phyloP scores from a whole-genome alignment of 164 flowering plant species.

The Brasenia schreberi region DNA sequence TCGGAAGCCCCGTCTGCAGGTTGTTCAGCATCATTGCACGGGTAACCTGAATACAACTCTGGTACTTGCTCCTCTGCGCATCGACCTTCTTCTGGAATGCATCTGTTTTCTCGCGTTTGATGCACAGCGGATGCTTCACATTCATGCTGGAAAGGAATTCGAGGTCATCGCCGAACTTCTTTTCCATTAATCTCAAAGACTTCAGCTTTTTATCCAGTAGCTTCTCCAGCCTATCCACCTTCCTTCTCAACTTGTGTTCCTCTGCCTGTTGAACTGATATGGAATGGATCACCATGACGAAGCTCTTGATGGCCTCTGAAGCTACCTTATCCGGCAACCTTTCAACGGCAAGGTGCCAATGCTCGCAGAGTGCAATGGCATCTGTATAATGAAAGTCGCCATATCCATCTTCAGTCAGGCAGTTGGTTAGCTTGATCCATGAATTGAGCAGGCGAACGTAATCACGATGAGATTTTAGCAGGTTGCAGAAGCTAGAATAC shows the following conservation, averaged over 20 bases:
- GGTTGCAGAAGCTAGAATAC: constrained; percentile 53
- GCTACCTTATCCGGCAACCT: constrained; percentile 58
- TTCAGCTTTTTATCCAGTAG: constrained; percentile 42
- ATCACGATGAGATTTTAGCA: constrained; percentile 43
- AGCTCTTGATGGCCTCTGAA: constrained; percentile 60
- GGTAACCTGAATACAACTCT: constrained; percentile 29
- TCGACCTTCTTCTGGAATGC: constrained; percentile 40
- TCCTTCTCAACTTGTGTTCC: constrained; percentile 36
- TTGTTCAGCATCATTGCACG: constrained; percentile 46
- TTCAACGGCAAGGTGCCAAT: constrained; percentile 56
- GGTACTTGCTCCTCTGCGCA: constrained; percentile 44
- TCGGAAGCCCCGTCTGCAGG: constrained; percentile 58
- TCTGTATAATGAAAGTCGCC: constrained; percentile 18
- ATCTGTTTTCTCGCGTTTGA: constrained; percentile 42
- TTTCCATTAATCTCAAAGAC: constrained; percentile 42
- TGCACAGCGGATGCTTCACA: constrained; percentile 40
- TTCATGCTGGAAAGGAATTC: constrained; percentile 13
- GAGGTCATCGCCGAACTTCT: constrained; percentile 20
- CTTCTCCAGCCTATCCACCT: constrained; percentile 35
- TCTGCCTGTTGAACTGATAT: constrained; percentile 50
- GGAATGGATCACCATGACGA: constrained; percentile 38
- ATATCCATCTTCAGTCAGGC: constrained; percentile 24
- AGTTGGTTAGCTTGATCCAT: constrained; percentile 38
- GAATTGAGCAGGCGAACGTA: constrained; percentile 38
- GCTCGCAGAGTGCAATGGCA: constrained; percentile 31